These are phyloP conservation scores for Mikania micrantha DNA, from an alignment of 129 eudicot species.

Conservation along the genomic window DNA sequence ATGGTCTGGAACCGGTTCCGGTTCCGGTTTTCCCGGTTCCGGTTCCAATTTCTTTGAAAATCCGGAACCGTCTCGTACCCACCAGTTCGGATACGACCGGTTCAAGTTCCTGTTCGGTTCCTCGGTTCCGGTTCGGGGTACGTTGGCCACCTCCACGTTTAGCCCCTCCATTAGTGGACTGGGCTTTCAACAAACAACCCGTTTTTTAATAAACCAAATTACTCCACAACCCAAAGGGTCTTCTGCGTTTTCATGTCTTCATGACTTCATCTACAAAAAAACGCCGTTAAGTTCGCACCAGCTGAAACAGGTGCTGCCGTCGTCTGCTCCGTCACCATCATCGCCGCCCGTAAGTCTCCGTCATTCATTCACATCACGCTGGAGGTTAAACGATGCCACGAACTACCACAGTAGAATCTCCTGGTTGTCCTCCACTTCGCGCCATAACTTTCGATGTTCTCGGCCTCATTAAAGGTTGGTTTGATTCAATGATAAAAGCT, in stretches of 20 bases:
- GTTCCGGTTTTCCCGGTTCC: too few species aligned
- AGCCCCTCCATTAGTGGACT: too few species aligned
- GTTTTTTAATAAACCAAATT: neutral
- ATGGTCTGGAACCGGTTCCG: too few species aligned
- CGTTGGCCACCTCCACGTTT: too few species aligned
- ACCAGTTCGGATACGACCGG: too few species aligned
- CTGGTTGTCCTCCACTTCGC: constrained; percentile 89
- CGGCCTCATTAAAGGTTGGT: constrained; percentile 93
- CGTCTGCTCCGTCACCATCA: constrained; percentile 12
- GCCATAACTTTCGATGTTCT: constrained; percentile 79
- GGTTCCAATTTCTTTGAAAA: too few species aligned
- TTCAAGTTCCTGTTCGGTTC: too few species aligned
- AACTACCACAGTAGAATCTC: constrained; percentile 61
- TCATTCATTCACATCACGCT: neutral
- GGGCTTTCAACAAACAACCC: neutral
- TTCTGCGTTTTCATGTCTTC: neutral
- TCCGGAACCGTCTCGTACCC: too few species aligned
- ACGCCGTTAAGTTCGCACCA: neutral
- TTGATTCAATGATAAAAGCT: constrained; percentile 7
- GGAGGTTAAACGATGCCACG: constrained; percentile 57
- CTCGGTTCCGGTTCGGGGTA: too few species aligned
- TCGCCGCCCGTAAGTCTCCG: neutral
- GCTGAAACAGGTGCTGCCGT: constrained; percentile 22
- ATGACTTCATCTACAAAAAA: neutral
- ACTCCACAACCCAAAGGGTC: neutral